phyloP scores from a whole-genome alignment of 371 early-diverging fungal genomes.

The Actinomucor elegans region DNA sequence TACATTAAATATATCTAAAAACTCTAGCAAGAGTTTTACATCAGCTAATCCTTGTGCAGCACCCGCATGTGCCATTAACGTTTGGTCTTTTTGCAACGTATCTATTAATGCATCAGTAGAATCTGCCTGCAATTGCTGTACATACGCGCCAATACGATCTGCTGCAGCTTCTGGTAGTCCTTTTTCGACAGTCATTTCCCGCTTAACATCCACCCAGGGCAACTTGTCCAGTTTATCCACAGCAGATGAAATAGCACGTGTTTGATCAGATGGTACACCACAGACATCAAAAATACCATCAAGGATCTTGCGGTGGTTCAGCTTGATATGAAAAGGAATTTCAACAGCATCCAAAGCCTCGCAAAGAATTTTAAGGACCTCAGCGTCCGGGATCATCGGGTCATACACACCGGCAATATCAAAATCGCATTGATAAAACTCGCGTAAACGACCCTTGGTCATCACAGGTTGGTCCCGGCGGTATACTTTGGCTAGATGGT shows the following conservation, averaged over 20 bases:
- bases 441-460: constrained; percentile 97
- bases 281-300: constrained; percentile 95
- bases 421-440: constrained; percentile 99
- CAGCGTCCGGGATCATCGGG: constrained; percentile 97
- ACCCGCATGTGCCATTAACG: constrained; percentile 61
- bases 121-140: constrained; percentile 38
- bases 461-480: constrained; percentile 99
- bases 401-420: constrained; percentile 98
- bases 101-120: constrained; percentile 77
- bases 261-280: constrained; percentile 87
- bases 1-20: constrained; percentile 82
- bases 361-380: constrained; percentile 80
- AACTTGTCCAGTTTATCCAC: constrained; percentile 99
- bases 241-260: constrained; percentile 93
- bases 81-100: constrained; percentile 57
- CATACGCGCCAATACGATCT: constrained; percentile 88
- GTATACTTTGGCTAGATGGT: constrained; percentile 99
- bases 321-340: constrained; percentile 82
- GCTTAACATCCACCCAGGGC: constrained; percentile 90
- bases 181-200: constrained; percentile 92
- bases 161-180: constrained; percentile 77
- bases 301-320: constrained; percentile 96
- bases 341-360: constrained; percentile 80
- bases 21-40: constrained; percentile 82
- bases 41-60: constrained; percentile 92